These are phyloP conservation scores for Achaetomium macrosporum DNA, from an alignment of 2,329 filamentous ascomycete genomes.

Conservation along the genomic window DNA sequence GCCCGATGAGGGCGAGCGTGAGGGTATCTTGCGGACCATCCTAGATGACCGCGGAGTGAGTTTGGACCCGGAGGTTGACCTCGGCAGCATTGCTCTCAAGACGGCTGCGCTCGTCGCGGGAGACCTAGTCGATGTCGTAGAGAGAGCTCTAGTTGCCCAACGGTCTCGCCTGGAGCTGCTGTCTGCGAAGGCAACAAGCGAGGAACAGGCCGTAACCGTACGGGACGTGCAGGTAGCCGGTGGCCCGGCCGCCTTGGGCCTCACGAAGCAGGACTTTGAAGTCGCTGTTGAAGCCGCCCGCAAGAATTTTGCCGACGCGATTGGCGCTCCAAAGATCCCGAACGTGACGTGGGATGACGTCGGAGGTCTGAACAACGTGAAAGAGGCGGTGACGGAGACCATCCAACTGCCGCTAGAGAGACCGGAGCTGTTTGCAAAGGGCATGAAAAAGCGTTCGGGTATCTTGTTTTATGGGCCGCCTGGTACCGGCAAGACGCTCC, in stretches of 20 bases:
- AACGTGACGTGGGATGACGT: slow-evolving; percentile 97
- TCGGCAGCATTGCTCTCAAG: slow-evolving; percentile 82
- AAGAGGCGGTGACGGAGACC: slow-evolving; percentile 94
- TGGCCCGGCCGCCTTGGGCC: slow-evolving; percentile 68
- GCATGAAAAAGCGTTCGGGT: slow-evolving; percentile 95
- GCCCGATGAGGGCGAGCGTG: slow-evolving; percentile 86
- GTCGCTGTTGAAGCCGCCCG: slow-evolving; percentile 89
- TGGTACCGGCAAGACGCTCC: slow-evolving; percentile 85
- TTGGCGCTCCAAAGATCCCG: slow-evolving; percentile 95
- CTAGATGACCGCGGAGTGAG: slow-evolving; percentile 69
- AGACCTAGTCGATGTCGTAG: slow-evolving; percentile 89
- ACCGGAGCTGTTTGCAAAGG: slow-evolving; percentile 90
- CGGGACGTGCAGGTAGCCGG: slow-evolving; percentile 86
- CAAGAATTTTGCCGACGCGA: slow-evolving; percentile 96
- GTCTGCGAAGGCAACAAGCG: slow-evolving; percentile 42
- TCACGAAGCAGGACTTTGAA: slow-evolving; percentile 82
- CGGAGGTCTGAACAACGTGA: slow-evolving; percentile 86
- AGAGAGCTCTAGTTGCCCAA: slow-evolving; percentile 76
- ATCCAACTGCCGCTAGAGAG: slow-evolving; percentile 89
- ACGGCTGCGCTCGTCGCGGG: slow-evolving; percentile 93
- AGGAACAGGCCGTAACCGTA: slow-evolving; percentile 50
- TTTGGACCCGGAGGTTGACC: slow-evolving; percentile 77
- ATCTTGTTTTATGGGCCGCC: slow-evolving; percentile 90
- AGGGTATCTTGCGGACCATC: slow-evolving; percentile 76
- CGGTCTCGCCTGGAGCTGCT: slow-evolving; percentile 69